These are phyloP conservation scores for Fusarium sp. DNA, from an alignment of 2,329 filamentous ascomycete species.

Conservation along the genomic window DNA sequence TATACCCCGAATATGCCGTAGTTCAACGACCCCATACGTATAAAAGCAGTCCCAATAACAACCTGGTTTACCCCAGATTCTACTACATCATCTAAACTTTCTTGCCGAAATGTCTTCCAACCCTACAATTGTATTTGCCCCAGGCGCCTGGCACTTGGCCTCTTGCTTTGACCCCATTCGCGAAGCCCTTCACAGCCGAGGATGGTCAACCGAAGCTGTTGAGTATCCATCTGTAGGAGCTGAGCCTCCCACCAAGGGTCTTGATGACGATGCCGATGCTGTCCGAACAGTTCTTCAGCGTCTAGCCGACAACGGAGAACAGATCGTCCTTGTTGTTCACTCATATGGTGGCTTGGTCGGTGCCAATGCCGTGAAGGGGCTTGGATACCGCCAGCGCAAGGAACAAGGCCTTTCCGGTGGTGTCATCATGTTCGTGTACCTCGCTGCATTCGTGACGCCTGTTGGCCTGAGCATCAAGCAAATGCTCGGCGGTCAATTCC, in stretches of 20 bases:
- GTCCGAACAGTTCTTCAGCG: conserved; percentile 41
- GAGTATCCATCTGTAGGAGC: conserved; percentile 48
- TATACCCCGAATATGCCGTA: background rate
- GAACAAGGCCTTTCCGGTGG: conserved; percentile 49
- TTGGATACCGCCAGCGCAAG: conserved; percentile 47
- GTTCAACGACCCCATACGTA: background rate
- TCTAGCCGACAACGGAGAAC: conserved; percentile 48
- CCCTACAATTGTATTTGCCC: conserved; percentile 48
- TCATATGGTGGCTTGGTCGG: conserved; percentile 56
- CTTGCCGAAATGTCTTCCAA: background rate
- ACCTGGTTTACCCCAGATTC: background rate
- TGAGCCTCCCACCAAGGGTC: conserved; percentile 36
- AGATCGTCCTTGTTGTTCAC: conserved; percentile 54
- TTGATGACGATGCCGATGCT: conserved; percentile 45
- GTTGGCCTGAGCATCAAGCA: conserved; percentile 38
- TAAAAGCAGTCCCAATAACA: background rate
- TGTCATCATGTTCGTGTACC: conserved; percentile 49
- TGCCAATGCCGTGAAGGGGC: conserved; percentile 49
- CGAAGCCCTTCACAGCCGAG: conserved; percentile 44
- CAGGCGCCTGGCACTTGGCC: conserved; percentile 52
- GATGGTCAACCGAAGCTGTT: conserved; percentile 46
- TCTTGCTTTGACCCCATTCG: conserved; percentile 44
- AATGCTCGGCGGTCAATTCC: conserved; percentile 36
- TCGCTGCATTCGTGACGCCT: conserved; percentile 47
- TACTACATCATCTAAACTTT: background rate